Evolutionary conservation across 1,139 yeast genomes (phyloP).

Genomic region (Protomyces lactucae-debilis): DNA sequence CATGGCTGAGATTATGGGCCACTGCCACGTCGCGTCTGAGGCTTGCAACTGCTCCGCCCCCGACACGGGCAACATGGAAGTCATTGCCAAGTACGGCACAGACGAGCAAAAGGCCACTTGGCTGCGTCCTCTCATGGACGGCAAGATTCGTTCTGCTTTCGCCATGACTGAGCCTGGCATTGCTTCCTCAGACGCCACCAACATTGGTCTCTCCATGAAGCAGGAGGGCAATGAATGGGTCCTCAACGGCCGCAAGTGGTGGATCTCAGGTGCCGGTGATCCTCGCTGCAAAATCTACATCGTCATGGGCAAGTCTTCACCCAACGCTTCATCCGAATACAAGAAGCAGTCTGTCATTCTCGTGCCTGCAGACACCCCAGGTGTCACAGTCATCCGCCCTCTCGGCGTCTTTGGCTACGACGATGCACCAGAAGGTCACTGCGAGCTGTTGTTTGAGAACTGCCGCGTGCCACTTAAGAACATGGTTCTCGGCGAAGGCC

Average conservation of each 20-base stretch:
- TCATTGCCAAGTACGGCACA: conserved; percentile 57
- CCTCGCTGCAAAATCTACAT: conserved; percentile 58
- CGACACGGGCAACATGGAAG: conserved; percentile 73
- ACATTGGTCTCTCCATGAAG: conserved; percentile 51
- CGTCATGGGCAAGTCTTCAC: conserved; percentile 60
- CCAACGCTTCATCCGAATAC: conserved; percentile 43
- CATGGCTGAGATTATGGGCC: conserved; percentile 65
- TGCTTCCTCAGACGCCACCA: conserved; percentile 64
- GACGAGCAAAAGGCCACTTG: conserved; percentile 51
- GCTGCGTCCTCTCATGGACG: conserved; percentile 55
- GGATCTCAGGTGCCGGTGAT: conserved; percentile 73
- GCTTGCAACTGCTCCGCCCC: conserved; percentile 65
- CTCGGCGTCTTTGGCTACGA: conserved; percentile 59
- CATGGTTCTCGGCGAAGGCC: conserved; percentile 47
- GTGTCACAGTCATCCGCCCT: conserved; percentile 54
- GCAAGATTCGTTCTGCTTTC: conserved; percentile 61
- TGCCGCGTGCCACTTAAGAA: conserved; percentile 51
- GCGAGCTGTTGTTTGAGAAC: conserved; percentile 55
- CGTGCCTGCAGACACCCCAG: conserved; percentile 54
- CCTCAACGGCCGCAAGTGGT: conserved; percentile 66
- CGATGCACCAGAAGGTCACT: conserved; percentile 73
- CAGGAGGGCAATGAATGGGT: conserved; percentile 51
- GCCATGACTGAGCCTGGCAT: conserved; percentile 67
- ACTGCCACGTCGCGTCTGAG: conserved; percentile 17
- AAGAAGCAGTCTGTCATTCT: conserved; percentile 58